A percentile compares a stretch with the other conserved stretches of the same genome.
These are phyloP conservation scores for Paxillus ammoniavirescens DNA, from an alignment of 768 basidiomycete species.

Conservation along the genomic window DNA sequence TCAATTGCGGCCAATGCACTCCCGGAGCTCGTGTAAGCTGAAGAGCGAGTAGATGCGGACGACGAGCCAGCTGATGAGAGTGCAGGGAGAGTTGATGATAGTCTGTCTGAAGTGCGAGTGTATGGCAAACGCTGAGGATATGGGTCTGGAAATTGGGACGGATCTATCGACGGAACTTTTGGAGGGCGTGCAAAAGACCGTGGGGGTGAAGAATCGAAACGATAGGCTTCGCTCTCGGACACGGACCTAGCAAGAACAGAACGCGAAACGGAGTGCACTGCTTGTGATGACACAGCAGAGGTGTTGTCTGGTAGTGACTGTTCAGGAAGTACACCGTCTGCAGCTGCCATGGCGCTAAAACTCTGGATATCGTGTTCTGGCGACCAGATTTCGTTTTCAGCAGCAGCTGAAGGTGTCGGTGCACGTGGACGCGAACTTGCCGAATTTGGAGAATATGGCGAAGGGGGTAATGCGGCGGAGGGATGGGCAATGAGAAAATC, in stretches of 20 bases:
- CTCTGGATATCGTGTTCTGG: conserved; percentile 15
- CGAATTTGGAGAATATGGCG: conserved; percentile 32
- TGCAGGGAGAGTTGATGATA: conserved; percentile 46
- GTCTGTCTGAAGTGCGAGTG: conserved; percentile 32
- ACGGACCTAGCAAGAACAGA: conserved; percentile 37
- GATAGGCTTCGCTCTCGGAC: conserved; percentile 40
- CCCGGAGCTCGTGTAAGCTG: conserved; percentile 73
- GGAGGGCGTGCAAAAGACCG: conserved; percentile 42
- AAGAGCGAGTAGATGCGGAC: conserved; percentile 69
- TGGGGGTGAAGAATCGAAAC: conserved; percentile 34
- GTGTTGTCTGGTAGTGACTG: conserved; percentile 18
- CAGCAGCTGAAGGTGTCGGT: conserved; percentile 34
- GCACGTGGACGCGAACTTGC: conserved; percentile 38
- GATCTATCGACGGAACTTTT: conserved; percentile 52
- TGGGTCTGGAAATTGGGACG: conserved; percentile 69
- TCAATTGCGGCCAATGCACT: conserved; percentile 61
- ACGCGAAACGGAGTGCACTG: conserved; percentile 27
- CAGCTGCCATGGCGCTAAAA: conserved; percentile 19
- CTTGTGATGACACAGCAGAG: conserved; percentile 22
- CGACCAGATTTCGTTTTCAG: conserved; percentile 26
- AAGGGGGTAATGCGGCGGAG: conserved; percentile 31
- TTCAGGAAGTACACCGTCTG: conserved; percentile 12
- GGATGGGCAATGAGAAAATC: conserved; percentile 31
- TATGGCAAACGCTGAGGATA: conserved; percentile 60
- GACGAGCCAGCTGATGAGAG: conserved; percentile 73